Evolutionary conservation across 2,329 filamentous ascomycete species (phyloP), one percentile per base, ranked within the genome.

Genomic region (Colletotrichum tropicicola): DNA sequence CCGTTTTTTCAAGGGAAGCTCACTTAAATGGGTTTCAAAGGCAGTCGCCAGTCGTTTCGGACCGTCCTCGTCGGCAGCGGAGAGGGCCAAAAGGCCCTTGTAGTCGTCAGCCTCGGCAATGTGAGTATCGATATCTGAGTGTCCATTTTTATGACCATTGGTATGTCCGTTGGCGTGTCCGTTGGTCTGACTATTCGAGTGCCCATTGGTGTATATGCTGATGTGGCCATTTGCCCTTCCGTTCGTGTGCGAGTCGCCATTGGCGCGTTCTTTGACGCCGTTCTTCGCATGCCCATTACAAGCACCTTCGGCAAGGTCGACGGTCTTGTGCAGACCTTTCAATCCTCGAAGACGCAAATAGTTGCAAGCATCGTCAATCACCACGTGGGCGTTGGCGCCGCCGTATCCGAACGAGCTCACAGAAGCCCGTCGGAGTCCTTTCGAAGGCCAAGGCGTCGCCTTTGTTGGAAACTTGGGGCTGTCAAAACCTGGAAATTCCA

Each of bases 351-450:
- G 13, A 28, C 53, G 51, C 28, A 64, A 15, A 7, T 63, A 63
- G 17, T 39, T 59, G 67, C 19, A 35, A 3, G 67, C 21, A 28
- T 79, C 79, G 51, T 83, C 78, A 6, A 84, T 47, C 17, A 84
- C 77, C 3, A 77, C 78, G 65, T 88, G 85, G 1, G 80, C 81
- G 53, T 87, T 87, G 4, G 85, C 85, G 32, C 86, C 86, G 1
- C 86, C 86, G 68, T 84, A 88, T 1, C 86, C 86, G 68, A 88
- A 88, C 60, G 81, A 85, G 68, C 87, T 87, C 66, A 88, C 78
- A 57, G 82, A 85, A 25, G 81, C 82, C 12, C 85, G 80, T 2
- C 83, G 80, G 8, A 82, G 73, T 7, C 82, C 80, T 0, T 73
- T 47, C 1, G 75, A 57, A 0, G 83, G 83, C 82, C 83, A 85